Percentiles rank a stretch among this genome's conserved stretches.
phyloP scores from a whole-genome alignment of 768 basidiomycete species.

The Termitomyces sp. region DNA sequence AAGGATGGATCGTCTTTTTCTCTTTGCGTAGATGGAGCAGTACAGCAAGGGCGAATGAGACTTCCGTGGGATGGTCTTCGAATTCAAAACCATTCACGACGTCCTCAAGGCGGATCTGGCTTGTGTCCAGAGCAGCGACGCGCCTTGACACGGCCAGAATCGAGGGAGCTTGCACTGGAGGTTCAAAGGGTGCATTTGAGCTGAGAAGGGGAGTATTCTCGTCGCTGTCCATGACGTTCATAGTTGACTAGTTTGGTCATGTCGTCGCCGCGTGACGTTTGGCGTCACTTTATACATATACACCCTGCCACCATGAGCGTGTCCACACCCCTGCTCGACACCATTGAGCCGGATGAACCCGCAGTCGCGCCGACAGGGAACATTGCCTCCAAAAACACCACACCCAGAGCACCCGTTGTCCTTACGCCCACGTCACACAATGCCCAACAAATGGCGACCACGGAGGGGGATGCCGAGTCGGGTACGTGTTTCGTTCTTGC shows the following conservation, averaged over 20 bases:
- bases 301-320: conserved; percentile 32
- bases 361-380: conserved; percentile 29
- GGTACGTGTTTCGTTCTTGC: conserved; percentile 37
- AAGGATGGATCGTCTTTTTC: conserved; percentile 11
- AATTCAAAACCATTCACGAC: conserved; percentile 11
- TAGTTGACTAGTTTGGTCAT: conserved; percentile 4
- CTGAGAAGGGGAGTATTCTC: conserved; percentile 19
- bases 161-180: conserved; percentile 3
- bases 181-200: not conserved
- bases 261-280: not conserved
- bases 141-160: conserved; percentile 13
- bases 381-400: conserved; percentile 24
- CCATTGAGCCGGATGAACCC: conserved; percentile 84
- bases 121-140: conserved; percentile 16
- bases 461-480: conserved; percentile 66
- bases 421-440: conserved; percentile 48
- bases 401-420: conserved; percentile 40
- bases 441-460: conserved; percentile 41
- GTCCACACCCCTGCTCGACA: conserved; percentile 62
- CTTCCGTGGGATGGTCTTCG: conserved; percentile 12
- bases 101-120: conserved; percentile 16
- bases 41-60: conserved; percentile 26
- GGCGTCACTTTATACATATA: not conserved
- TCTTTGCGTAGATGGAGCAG: conserved; percentile 28
- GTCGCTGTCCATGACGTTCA: conserved; percentile 3